phyloP scores from a whole-genome alignment of 495 filamentous ascomycete species.

The Pyrenula aspistea region DNA sequence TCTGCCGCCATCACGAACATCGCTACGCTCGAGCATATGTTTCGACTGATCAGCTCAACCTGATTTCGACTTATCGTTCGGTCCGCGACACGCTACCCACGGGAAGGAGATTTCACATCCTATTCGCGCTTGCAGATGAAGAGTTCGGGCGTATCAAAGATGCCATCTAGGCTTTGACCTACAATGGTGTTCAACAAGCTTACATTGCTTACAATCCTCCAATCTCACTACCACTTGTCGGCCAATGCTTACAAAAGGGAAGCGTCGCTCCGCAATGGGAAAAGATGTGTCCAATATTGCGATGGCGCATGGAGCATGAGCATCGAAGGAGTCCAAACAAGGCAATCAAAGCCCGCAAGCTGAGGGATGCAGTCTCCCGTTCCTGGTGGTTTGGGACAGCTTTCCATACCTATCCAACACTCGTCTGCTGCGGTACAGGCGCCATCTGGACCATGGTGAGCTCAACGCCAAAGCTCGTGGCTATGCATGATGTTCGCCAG shows the following conservation, averaged over 20 bases:
- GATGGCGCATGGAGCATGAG: constrained; percentile 48
- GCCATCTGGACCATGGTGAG: constrained; percentile 27
- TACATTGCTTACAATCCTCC: constrained; percentile 33
- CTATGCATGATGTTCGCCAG: too few species aligned
- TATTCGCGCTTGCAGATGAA: constrained; percentile 36
- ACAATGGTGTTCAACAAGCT: constrained; percentile 43
- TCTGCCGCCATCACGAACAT: too few species aligned
- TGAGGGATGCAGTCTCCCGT: constrained; percentile 58
- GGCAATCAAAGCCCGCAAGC: constrained; percentile 37
- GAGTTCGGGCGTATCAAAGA: constrained; percentile 51
- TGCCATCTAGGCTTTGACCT: constrained; percentile 46
- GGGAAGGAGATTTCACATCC: constrained; percentile 39
- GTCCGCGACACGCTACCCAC: constrained; percentile 40
- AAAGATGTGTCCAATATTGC: constrained; percentile 53
- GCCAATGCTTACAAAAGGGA: constrained; percentile 46
- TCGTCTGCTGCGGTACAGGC: constrained; percentile 32
- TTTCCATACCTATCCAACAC: constrained; percentile 34
- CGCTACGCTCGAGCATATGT: too few species aligned
- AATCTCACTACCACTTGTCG: constrained; percentile 40
- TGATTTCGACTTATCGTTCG: constrained; percentile 40
- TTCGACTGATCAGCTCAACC: constrained; percentile 40
- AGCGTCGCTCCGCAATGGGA: constrained; percentile 51
- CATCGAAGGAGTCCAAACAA: constrained; percentile 47
- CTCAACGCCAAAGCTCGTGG: too few species aligned
- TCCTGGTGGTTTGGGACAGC: constrained; percentile 54